phyloP scores from a whole-genome alignment of 805 yeast genomes.

The Candida ovalis region DNA sequence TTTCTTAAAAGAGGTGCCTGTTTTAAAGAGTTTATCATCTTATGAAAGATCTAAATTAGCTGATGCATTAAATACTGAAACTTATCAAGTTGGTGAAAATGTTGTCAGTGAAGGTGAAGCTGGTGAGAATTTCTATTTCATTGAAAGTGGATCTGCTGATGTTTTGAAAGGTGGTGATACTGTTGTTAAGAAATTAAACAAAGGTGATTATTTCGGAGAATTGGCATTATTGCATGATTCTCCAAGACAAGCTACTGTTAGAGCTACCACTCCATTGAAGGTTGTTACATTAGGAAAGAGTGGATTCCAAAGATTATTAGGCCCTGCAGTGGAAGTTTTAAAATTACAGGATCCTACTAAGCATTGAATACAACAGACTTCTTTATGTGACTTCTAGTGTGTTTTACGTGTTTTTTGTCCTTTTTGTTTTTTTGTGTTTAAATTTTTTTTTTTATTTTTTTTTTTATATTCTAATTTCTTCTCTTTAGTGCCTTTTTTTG shows the following conservation, averaged over 20 bases:
- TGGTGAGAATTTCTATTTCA: constrained; percentile 71
- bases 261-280: constrained; percentile 67
- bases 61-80: constrained; percentile 84
- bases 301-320: constrained; percentile 90
- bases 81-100: constrained; percentile 63
- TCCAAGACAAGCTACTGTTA: constrained; percentile 93
- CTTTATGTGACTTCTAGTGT: too few relatives aligned
- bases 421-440: neutral
- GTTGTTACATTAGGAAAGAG: constrained; percentile 91
- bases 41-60: constrained; percentile 90
- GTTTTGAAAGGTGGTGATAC: constrained; percentile 64
- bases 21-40: constrained; percentile 64
- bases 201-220: constrained; percentile 96
- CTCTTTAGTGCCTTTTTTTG: neutral
- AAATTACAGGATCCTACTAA: constrained; percentile 81
- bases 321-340: constrained; percentile 89
- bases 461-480: neutral
- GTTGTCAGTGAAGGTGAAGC: constrained; percentile 84
- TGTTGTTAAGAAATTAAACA: constrained; percentile 52
- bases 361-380: constrained; percentile 7
- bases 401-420: neutral
- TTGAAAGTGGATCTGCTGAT: constrained; percentile 79
- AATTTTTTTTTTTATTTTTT: neutral
- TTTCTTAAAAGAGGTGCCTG: constrained; percentile 82
- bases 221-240: constrained; percentile 86